Evolutionary conservation across 805 yeast genomes (phyloP).

Genomic region (Scheffersomyces stipitis): DNA sequence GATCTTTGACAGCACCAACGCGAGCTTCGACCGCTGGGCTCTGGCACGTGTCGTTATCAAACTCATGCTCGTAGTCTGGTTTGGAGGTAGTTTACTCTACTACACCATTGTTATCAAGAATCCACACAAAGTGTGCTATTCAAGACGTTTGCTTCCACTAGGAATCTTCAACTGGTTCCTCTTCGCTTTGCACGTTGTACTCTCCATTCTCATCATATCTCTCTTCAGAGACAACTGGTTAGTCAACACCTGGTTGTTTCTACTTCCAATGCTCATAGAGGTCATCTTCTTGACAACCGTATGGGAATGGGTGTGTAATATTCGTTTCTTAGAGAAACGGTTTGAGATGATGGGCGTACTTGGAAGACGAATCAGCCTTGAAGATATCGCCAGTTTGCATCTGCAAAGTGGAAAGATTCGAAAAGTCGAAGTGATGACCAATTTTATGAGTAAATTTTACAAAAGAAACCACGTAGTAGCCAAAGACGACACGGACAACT

Average conservation of each 20-base stretch:
- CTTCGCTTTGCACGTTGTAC: slow-evolving; percentile 35
- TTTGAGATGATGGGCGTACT: slow-evolving; percentile 57
- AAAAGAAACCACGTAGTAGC: neutral
- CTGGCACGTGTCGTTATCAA: slow-evolving; percentile 30
- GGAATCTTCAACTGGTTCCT: slow-evolving; percentile 45
- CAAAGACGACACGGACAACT: neutral
- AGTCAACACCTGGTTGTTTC: slow-evolving; percentile 49
- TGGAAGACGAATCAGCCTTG: slow-evolving; percentile 57
- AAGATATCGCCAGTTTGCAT: slow-evolving; percentile 29
- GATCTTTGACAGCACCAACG: slow-evolving; percentile 8
- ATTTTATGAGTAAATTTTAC: neutral
- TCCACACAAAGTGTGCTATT: slow-evolving; percentile 44
- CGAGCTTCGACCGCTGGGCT: slow-evolving; percentile 12
- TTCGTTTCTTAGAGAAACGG: slow-evolving; percentile 48
- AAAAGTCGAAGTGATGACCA: neutral
- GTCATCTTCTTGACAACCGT: slow-evolving; percentile 52
- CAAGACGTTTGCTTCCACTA: slow-evolving; percentile 46
- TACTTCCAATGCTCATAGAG: slow-evolving; percentile 44
- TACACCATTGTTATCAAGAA: slow-evolving; percentile 38
- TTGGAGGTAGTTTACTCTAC: slow-evolving; percentile 32
- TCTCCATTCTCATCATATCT: slow-evolving; percentile 26
- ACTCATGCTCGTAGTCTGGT: slow-evolving; percentile 26
- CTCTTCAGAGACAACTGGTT: slow-evolving; percentile 31
- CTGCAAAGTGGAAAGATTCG: slow-evolving; percentile 8
- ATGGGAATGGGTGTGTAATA: slow-evolving; percentile 68